Evolutionary conservation across 2,329 filamentous ascomycete species (phyloP).

Genomic region (Coniochaeta pulveracea): DNA sequence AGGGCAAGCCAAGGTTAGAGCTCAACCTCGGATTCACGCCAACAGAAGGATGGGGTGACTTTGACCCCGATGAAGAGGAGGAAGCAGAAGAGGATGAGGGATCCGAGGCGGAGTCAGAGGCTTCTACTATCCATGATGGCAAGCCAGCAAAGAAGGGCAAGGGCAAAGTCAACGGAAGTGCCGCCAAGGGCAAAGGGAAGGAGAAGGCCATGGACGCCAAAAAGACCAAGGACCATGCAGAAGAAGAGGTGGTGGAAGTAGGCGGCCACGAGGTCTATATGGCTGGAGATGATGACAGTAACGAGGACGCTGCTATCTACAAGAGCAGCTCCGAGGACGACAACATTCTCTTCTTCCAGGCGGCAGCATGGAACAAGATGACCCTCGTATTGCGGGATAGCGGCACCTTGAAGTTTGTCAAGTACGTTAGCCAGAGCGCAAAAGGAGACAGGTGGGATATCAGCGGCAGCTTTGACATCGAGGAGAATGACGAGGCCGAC

Average conservation of each 20-base stretch:
- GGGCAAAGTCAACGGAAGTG: slow-evolving; percentile 15
- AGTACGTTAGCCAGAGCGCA: slow-evolving; percentile 79
- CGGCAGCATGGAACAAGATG: slow-evolving; percentile 75
- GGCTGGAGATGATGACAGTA: slow-evolving; percentile 67
- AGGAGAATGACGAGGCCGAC: slow-evolving; percentile 35
- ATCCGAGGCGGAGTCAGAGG: slow-evolving; percentile 18
- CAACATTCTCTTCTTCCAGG: slow-evolving; percentile 54
- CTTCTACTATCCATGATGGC: slow-evolving; percentile 7
- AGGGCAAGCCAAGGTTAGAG: slow-evolving; percentile 68
- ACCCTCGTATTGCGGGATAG: slow-evolving; percentile 81
- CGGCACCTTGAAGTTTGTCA: slow-evolving; percentile 84
- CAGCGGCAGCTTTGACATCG: slow-evolving; percentile 65
- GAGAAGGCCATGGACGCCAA: slow-evolving; percentile 13
- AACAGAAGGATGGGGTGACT: slow-evolving; percentile 71
- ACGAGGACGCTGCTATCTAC: slow-evolving; percentile 73
- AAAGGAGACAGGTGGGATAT: slow-evolving; percentile 91
- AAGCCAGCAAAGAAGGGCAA: slow-evolving; percentile 8
- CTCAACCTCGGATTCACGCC: slow-evolving; percentile 82
- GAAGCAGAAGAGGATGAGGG: slow-evolving; percentile 33
- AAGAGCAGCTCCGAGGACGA: slow-evolving; percentile 66
- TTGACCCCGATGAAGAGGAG: slow-evolving; percentile 42
- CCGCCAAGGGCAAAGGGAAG: slow-evolving; percentile 16
- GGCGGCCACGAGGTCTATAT: slow-evolving; percentile 87
- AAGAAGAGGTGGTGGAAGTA: slow-evolving; percentile 39
- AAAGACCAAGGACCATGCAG: slow-evolving; percentile 14